These are phyloP conservation scores for Colletotrichum brevisporum DNA, from an alignment of 2,329 filamentous ascomycete genomes.

Conservation along the genomic window DNA sequence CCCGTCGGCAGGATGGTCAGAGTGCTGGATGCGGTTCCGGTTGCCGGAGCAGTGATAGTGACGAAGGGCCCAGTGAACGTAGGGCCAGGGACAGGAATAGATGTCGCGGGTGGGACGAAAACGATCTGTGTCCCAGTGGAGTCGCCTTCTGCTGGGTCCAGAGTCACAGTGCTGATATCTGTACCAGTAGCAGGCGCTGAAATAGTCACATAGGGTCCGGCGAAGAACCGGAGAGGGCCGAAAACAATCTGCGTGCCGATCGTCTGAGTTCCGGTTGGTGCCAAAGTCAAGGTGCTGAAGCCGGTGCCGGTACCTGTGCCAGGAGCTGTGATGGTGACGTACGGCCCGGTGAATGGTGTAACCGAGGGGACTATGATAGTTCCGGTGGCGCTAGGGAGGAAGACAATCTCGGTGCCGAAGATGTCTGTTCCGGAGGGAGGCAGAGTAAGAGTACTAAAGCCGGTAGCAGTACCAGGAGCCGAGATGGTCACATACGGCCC, in stretches of 20 bases:
- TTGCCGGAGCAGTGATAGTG: constrained; percentile 19
- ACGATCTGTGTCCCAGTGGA: too few relatives aligned
- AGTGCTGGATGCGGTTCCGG: constrained; percentile 1
- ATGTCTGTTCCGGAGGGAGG: background rate
- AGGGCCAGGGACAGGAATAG: too few relatives aligned
- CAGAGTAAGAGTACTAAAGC: constrained; percentile 13
- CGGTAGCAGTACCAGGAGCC: background rate
- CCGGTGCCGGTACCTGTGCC: background rate
- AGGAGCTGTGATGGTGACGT: background rate
- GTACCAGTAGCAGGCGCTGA: background rate
- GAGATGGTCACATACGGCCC: constrained; percentile 6
- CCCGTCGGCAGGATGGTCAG: background rate
- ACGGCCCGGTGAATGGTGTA: constrained; percentile 11
- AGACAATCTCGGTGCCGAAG: too few relatives aligned
- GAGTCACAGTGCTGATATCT: too few relatives aligned
- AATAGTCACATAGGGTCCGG: too few relatives aligned
- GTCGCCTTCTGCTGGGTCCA: too few relatives aligned
- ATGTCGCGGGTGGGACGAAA: too few relatives aligned
- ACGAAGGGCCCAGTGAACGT: constrained; percentile 26
- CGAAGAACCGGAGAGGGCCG: constrained; percentile 17
- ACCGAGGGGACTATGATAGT: too few relatives aligned
- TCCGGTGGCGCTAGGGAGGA: too few relatives aligned
- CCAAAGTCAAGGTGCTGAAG: constrained; percentile 14
- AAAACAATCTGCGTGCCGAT: constrained; percentile 32
- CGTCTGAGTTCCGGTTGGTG: background rate